These are phyloP conservation scores for Trypanosoma congolense DNA, from an alignment of 208 protist species.

Conservation along the genomic window DNA sequence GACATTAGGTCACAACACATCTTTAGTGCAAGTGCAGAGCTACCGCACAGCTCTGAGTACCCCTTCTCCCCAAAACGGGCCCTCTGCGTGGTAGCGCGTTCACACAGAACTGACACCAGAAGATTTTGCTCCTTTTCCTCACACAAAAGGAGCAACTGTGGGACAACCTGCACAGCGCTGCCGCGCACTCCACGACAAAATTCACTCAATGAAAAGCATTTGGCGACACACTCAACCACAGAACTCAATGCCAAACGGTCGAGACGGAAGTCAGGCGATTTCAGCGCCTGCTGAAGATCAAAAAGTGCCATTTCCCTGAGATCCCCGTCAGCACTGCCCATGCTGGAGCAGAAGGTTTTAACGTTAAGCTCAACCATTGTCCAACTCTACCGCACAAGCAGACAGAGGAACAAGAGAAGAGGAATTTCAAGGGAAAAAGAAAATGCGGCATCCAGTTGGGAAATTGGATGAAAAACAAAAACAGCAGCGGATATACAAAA, in stretches of 20 bases:
- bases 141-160: constrained; percentile 20
- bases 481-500: too few relatives aligned
- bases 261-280: constrained; percentile 12
- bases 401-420: too few relatives aligned
- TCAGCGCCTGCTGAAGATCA: constrained; percentile 43
- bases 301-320: constrained; percentile 68
- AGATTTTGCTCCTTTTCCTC: constrained; percentile 25
- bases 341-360: constrained; percentile 32
- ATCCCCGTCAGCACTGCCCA: constrained; percentile 61
- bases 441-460: too few relatives aligned
- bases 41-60: constrained; percentile 33
- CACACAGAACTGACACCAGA: constrained; percentile 30
- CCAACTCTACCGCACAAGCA: constrained; percentile 5
- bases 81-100: constrained; percentile 10
- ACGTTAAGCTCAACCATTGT: constrained; percentile 26
- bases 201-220: constrained; percentile 40
- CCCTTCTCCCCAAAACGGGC: constrained; percentile 16
- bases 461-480: too few relatives aligned
- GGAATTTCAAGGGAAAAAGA: too few relatives aligned
- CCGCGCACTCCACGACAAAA: constrained; percentile 26
- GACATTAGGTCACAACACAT: constrained; percentile 33
- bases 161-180: constrained; percentile 30
- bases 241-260: constrained; percentile 8
- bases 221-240: constrained; percentile 30
- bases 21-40: constrained; percentile 42